A percentile compares a stretch with the other conserved stretches of the same genome.
These are phyloP conservation scores for Trametes pubescens DNA, from an alignment of 1,284 basidiomycete genomes.

Conservation along the genomic window DNA sequence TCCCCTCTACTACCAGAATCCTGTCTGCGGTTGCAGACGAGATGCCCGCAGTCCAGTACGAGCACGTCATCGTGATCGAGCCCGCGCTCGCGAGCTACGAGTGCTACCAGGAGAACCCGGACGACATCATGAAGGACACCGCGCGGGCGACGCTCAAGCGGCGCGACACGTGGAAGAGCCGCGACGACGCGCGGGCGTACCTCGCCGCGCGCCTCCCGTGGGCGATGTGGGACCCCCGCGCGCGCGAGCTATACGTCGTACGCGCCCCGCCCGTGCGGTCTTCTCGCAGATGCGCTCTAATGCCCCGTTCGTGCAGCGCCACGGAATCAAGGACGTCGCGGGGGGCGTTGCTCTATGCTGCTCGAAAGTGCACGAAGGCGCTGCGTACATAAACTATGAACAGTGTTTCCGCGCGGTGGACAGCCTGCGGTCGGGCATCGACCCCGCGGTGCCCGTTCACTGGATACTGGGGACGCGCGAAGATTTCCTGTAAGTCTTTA, in stretches of 20 bases:
- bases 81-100: slow-evolving; percentile 23
- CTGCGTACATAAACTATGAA: background rate
- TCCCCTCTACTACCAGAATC: slow-evolving; percentile 25
- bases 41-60: slow-evolving; percentile 6
- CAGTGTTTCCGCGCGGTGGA: background rate
- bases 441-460: background rate
- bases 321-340: slow-evolving; percentile 1
- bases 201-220: slow-evolving; percentile 28
- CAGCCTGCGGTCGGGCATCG: background rate
- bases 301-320: background rate
- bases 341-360: background rate
- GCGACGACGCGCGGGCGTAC: slow-evolving; percentile 22
- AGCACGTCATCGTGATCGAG: slow-evolving; percentile 28
- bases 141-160: slow-evolving; percentile 3
- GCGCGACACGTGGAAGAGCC: slow-evolving; percentile 23
- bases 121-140: slow-evolving; percentile 17
- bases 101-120: slow-evolving; percentile 4
- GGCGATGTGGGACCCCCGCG: slow-evolving; percentile 27
- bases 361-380: background rate
- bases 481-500: slow-evolving; percentile 1
- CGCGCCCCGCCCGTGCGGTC: background rate
- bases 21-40: slow-evolving; percentile 39
- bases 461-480: background rate
- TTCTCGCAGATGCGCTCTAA: background rate
- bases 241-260: slow-evolving; percentile 26